Conservation (phyloP, 768 basidiomycete genomes). For the Kwoniella europaea region DNA sequence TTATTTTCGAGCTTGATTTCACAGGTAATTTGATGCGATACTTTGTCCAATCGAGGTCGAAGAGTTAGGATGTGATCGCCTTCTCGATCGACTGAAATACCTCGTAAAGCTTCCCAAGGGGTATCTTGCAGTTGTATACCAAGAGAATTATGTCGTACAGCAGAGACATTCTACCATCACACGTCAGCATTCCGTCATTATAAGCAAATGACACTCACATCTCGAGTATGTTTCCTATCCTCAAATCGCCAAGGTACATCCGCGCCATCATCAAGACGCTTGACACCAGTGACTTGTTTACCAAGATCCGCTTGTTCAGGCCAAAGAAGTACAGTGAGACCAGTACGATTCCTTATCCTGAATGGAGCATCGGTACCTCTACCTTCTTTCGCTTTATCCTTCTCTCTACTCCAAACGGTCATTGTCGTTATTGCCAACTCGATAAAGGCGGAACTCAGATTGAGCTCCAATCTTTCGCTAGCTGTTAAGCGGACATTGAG, state of each 20-base stretch:
- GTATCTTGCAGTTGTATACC: slow-evolving; percentile 82
- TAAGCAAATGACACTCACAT: slow-evolving; percentile 63
- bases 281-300: slow-evolving; percentile 60
- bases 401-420: slow-evolving; percentile 76
- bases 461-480: slow-evolving; percentile 83
- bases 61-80: slow-evolving; percentile 87
- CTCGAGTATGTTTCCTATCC: slow-evolving; percentile 91
- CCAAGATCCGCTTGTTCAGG: slow-evolving; percentile 72
- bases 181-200: not conserved
- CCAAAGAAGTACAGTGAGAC: slow-evolving; percentile 82
- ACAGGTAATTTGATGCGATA: slow-evolving; percentile 79
- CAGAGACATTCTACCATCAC: slow-evolving; percentile 66
- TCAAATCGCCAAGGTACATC: slow-evolving; percentile 94
- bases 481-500: slow-evolving; percentile 71
- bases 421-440: slow-evolving; percentile 78
- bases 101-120: slow-evolving; percentile 84
- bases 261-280: slow-evolving; percentile 74
- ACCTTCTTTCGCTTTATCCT: slow-evolving; percentile 71
- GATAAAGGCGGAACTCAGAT: slow-evolving; percentile 85
- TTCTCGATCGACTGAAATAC: slow-evolving; percentile 89
- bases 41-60: slow-evolving; percentile 75
- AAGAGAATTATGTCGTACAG: slow-evolving; percentile 79
- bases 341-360: slow-evolving; percentile 86
- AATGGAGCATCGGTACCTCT: slow-evolving; percentile 93
- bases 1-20: slow-evolving; percentile 88